phyloP scores from a whole-genome alignment of 1,139 yeast species.

The Zhuliangozyma blackwelliae region DNA sequence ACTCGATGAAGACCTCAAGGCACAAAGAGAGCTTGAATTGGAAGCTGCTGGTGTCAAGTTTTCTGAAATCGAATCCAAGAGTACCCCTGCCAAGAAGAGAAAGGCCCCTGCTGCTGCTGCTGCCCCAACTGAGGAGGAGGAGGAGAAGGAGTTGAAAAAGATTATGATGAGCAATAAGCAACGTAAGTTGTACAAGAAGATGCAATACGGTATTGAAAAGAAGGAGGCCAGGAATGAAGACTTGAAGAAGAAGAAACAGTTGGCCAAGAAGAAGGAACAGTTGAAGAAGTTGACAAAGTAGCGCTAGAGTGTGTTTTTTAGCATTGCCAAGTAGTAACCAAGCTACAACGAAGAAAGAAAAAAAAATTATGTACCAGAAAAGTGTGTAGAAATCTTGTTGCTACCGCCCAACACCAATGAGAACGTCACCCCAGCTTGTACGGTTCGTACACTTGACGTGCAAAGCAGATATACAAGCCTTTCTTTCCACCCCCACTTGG shows the following conservation, averaged over 20 bases:
- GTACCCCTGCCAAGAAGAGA: slow-evolving; percentile 24
- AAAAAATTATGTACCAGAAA: not conserved
- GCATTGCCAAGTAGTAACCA: not conserved
- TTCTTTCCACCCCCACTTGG: slow-evolving; percentile 26
- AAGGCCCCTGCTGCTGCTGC: slow-evolving; percentile 16
- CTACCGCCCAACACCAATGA: no score
- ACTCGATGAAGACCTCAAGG: slow-evolving; percentile 51
- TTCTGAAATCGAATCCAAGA: slow-evolving; percentile 47
- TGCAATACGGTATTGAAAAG: slow-evolving; percentile 88
- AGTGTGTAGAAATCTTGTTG: not conserved
- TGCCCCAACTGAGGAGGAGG: slow-evolving; percentile 42
- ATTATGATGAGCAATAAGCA: slow-evolving; percentile 98
- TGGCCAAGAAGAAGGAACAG: slow-evolving; percentile 64
- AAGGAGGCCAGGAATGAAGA: slow-evolving; percentile 76
- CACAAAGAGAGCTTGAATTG: slow-evolving; percentile 81
- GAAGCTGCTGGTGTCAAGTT: slow-evolving; percentile 85
- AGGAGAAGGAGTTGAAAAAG: slow-evolving; percentile 82
- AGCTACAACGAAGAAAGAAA: not conserved
- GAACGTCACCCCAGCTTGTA: no score
- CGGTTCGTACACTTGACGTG: no score
- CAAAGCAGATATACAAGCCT: slow-evolving; percentile 5
- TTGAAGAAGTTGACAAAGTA: slow-evolving; percentile 35
- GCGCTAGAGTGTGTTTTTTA: slow-evolving; percentile 1
- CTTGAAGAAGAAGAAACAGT: slow-evolving; percentile 71
- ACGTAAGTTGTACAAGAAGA: slow-evolving; percentile 88